Percentiles rank a stretch among this genome's conserved stretches.
Evolutionary conservation across 345 rosid genomes (phyloP).

Genomic region (Nephelium lappaceum): DNA sequence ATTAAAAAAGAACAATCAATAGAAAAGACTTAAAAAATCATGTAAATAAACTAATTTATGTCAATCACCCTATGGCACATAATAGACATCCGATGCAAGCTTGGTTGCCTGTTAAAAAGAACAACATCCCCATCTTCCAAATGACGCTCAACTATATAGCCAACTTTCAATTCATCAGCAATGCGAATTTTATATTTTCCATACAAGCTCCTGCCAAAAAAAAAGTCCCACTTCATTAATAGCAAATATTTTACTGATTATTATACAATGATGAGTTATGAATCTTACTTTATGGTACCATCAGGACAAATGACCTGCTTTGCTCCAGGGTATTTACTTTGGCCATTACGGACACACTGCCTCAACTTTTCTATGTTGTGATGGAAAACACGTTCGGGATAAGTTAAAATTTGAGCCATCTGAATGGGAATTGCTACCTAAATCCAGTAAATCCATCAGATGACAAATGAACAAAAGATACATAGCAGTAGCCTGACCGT

Average conservation of each 20-base stretch:
- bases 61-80: slow-evolving; percentile 89
- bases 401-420: slow-evolving; percentile 89
- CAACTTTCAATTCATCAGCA: slow-evolving; percentile 79
- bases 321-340: slow-evolving; percentile 90
- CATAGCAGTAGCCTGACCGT: background rate
- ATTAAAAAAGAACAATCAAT: slow-evolving; percentile 27
- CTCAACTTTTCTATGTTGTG: slow-evolving; percentile 94
- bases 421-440: slow-evolving; percentile 90
- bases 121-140: slow-evolving; percentile 95
- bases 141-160: slow-evolving; percentile 92
- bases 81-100: slow-evolving; percentile 99
- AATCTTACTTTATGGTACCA: slow-evolving; percentile 57
- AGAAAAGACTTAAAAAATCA: slow-evolving; percentile 12
- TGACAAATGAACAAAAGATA: slow-evolving; percentile 9
- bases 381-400: slow-evolving; percentile 82
- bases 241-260: slow-evolving; percentile 17
- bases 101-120: slow-evolving; percentile 97
- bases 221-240: slow-evolving; percentile 20
- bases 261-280: slow-evolving; percentile 15
- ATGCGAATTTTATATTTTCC: slow-evolving; percentile 76
- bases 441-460: slow-evolving; percentile 17
- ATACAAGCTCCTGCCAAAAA: slow-evolving; percentile 57
- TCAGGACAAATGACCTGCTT: slow-evolving; percentile 72
- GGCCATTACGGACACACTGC: slow-evolving; percentile 89
- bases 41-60: slow-evolving; percentile 22